Percentiles rank a stretch among this genome's conserved stretches.
Conservation (phyloP, 257 asterid species). For the Schizonepeta tenuifolia region DNA sequence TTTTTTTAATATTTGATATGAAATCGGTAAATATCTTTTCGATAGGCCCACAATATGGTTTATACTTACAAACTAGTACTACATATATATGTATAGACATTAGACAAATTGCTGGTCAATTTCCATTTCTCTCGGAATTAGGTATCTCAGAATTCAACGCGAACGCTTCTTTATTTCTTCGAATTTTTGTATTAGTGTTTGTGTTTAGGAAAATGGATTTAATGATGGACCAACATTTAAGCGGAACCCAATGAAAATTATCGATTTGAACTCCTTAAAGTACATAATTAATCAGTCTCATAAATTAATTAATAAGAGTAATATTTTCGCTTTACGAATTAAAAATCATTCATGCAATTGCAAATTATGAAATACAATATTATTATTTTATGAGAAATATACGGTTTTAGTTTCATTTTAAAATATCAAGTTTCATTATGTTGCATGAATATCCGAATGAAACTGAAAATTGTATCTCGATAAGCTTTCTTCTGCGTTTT, state of each 20-base stretch:
- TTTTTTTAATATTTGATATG: background rate
- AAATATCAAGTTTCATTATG: too few species aligned
- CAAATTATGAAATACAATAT: too few species aligned
- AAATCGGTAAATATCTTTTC: conserved; percentile 8
- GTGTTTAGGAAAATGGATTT: background rate
- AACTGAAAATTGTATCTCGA: too few species aligned
- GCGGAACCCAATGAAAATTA: background rate
- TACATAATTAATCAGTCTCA: background rate
- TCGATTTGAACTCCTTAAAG: too few species aligned
- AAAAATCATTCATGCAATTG: too few species aligned
- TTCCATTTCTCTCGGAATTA: conserved; percentile 19
- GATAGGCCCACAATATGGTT: conserved; percentile 33
- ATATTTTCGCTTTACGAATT: background rate
- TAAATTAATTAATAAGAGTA: background rate
- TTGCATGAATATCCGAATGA: too few species aligned
- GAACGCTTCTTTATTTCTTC: background rate
- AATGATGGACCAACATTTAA: background rate
- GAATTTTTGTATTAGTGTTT: background rate
- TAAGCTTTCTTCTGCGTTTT: too few species aligned
- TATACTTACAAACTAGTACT: too few species aligned
- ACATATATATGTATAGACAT: background rate
- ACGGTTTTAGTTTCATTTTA: too few species aligned
- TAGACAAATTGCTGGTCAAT: conserved; percentile 14
- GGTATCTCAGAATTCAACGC: background rate
- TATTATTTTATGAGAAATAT: too few species aligned